Evolutionary conservation across 257 asterid genomes (phyloP).

Genomic region (Scutellaria barbata): DNA sequence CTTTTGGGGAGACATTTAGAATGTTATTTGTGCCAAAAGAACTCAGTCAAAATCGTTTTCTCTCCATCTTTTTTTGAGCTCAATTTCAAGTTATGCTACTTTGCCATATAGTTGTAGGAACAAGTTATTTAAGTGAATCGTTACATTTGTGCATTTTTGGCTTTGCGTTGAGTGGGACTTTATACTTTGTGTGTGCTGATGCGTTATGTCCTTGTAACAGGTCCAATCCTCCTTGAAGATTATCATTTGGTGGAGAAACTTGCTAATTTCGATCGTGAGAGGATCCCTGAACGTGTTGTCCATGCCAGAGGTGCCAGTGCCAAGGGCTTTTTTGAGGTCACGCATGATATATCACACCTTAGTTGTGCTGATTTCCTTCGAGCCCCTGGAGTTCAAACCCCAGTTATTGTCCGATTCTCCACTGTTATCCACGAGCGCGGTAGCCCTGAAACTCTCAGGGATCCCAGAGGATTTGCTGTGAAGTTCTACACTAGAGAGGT

Average conservation of each 20-base stretch:
- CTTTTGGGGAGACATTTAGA: background rate
- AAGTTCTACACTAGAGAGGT: conserved; percentile 49
- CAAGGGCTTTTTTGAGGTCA: conserved; percentile 93
- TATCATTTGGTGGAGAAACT: conserved; percentile 85
- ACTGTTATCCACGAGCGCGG: conserved; percentile 95
- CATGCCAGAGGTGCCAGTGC: conserved; percentile 97
- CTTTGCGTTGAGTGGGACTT: background rate
- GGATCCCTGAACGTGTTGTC: conserved; percentile 92
- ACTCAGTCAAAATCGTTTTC: background rate
- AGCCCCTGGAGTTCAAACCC: conserved; percentile 92
- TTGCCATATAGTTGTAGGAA: background rate
- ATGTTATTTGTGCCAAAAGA: background rate
- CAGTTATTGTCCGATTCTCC: conserved; percentile 84
- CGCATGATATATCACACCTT: conserved; percentile 78
- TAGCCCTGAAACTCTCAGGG: conserved; percentile 92
- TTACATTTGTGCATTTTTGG: background rate
- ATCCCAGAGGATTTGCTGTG: conserved; percentile 74
- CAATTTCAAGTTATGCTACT: background rate
- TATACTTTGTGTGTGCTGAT: conserved; percentile 31
- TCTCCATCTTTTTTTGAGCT: background rate
- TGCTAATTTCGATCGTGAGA: conserved; percentile 80
- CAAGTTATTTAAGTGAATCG: conserved; percentile 7
- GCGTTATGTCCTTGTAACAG: conserved; percentile 37
- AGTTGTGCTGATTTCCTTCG: conserved; percentile 92
- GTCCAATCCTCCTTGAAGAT: conserved; percentile 88